These are phyloP conservation scores for Apiospora arundinis DNA, from an alignment of 2,329 filamentous ascomycete genomes.

Conservation along the genomic window DNA sequence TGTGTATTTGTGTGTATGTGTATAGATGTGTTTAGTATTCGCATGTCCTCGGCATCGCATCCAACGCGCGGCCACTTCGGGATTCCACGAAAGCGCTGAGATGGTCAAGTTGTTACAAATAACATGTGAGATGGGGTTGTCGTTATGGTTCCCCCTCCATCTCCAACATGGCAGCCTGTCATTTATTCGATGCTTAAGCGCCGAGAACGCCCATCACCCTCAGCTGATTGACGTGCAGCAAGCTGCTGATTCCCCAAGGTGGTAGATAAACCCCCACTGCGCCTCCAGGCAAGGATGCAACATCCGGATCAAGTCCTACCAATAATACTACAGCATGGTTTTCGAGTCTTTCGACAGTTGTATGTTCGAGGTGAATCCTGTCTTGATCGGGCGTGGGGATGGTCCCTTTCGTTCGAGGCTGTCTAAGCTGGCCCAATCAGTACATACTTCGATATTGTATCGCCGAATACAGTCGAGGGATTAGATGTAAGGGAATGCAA, in stretches of 20 bases:
- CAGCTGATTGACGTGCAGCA: not conserved
- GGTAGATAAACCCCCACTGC: not conserved
- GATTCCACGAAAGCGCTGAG: not conserved
- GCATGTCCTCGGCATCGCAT: constrained; percentile 11
- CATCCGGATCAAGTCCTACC: not conserved
- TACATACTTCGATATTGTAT: not conserved
- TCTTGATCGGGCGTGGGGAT: not conserved
- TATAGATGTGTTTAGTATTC: not conserved
- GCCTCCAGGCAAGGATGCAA: not conserved
- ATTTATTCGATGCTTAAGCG: not conserved
- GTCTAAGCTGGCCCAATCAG: constrained; percentile 6
- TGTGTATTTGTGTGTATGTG: not conserved
- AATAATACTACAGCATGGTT: not conserved
- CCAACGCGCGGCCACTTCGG: constrained; percentile 9
- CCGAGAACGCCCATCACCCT: constrained; percentile 2
- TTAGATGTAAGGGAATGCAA: not conserved
- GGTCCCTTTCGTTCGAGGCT: not conserved
- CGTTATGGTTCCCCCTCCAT: not conserved
- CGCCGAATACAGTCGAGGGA: not conserved
- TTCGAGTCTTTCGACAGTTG: not conserved
- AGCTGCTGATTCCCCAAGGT: not conserved
- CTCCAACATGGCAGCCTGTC: constrained; percentile 2
- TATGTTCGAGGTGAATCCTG: not conserved
- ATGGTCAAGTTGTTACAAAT: not conserved
- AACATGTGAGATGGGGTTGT: constrained; percentile 17